phyloP scores from a whole-genome alignment of 495 filamentous ascomycete species.

The Sphaerosporella brunnea region DNA sequence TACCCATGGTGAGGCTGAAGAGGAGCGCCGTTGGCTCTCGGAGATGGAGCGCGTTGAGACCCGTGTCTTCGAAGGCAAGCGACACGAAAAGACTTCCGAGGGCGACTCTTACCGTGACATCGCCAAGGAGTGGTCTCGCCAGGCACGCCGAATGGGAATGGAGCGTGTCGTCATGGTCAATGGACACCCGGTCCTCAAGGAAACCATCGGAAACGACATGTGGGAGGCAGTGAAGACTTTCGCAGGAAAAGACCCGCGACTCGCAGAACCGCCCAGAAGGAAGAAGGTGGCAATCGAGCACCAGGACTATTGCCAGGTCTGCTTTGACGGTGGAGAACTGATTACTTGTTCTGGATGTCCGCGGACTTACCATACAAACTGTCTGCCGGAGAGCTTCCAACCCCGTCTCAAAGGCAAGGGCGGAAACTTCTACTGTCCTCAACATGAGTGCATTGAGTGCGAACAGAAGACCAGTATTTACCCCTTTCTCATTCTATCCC shows the following conservation, averaged over 20 bases:
- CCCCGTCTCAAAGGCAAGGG: slow-evolving; percentile 24
- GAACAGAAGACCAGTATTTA: slow-evolving; percentile 31
- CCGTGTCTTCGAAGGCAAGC: slow-evolving; percentile 42
- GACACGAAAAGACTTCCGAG: slow-evolving; percentile 19
- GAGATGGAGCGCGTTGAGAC: slow-evolving; percentile 43
- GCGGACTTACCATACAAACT: slow-evolving; percentile 37
- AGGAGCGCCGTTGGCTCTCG: slow-evolving; percentile 41
- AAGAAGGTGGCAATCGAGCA: slow-evolving; percentile 32
- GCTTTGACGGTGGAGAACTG: slow-evolving; percentile 34
- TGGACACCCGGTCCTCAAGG: slow-evolving; percentile 42
- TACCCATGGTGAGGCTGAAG: slow-evolving; percentile 29
- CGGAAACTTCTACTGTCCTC: slow-evolving; percentile 35
- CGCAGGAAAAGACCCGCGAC: slow-evolving; percentile 36
- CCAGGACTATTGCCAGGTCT: slow-evolving; percentile 41
- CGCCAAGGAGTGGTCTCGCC: slow-evolving; percentile 31
- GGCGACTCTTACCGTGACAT: slow-evolving; percentile 27
- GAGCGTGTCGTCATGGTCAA: slow-evolving; percentile 43
- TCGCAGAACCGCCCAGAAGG: slow-evolving; percentile 31
- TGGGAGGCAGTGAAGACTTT: slow-evolving; percentile 44
- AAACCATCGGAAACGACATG: slow-evolving; percentile 35
- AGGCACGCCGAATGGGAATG: slow-evolving; percentile 38
- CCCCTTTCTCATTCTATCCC: background rate
- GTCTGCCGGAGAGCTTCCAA: slow-evolving; percentile 31
- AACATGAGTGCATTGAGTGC: slow-evolving; percentile 42
- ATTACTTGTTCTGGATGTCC: slow-evolving; percentile 38